These are phyloP conservation scores for Monilinia fructicola DNA, from an alignment of 2,329 filamentous ascomycete species.

Conservation along the genomic window DNA sequence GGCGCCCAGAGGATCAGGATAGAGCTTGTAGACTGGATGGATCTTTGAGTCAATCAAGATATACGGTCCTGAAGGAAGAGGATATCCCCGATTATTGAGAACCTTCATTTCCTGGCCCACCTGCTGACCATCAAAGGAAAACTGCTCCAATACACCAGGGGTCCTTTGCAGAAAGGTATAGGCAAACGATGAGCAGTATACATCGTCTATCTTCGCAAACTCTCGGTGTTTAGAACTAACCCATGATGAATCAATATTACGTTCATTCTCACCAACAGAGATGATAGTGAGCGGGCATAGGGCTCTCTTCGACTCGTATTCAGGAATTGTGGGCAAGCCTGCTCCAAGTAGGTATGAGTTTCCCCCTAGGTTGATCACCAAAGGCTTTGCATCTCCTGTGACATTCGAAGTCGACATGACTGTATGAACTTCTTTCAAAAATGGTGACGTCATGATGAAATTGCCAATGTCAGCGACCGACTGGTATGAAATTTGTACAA, in stretches of 20 bases:
- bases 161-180: background rate
- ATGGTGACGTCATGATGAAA: background rate
- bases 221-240: background rate
- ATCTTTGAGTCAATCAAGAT: background rate
- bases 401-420: too few species aligned
- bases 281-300: conserved; percentile 1
- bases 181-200: background rate
- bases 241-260: background rate
- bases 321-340: background rate
- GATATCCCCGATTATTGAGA: background rate
- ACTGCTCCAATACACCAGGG: background rate
- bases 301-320: too few species aligned
- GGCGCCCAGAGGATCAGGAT: conserved; percentile 8
- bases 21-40: conserved; percentile 5
- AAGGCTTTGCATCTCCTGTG: background rate
- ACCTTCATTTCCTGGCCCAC: background rate
- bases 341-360: background rate
- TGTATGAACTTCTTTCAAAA: background rate
- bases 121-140: background rate
- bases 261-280: background rate
- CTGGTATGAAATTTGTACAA: background rate
- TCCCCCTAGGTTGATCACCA: background rate
- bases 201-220: background rate
- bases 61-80: conserved; percentile 12
- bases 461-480: background rate